These are phyloP conservation scores for Hirsutella thompsonii DNA, from an alignment of 2,329 filamentous ascomycete species.

Conservation along the genomic window DNA sequence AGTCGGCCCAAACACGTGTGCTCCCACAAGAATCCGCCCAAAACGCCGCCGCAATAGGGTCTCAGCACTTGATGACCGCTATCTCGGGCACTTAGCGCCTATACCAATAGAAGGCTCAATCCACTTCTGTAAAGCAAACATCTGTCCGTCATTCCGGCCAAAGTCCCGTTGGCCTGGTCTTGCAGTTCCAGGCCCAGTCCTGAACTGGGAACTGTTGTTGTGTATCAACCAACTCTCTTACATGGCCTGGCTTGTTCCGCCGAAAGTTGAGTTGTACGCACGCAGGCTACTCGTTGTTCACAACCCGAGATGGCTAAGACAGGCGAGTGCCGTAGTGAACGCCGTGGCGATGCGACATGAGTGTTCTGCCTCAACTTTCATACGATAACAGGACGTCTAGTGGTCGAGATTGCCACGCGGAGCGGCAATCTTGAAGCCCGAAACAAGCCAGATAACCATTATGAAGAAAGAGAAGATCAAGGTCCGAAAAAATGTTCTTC, in stretches of 20 bases:
- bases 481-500: conserved; percentile 28
- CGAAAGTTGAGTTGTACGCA: too few species aligned
- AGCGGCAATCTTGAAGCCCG: conserved; percentile 17
- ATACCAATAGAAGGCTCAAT: not conserved
- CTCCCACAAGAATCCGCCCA: not conserved
- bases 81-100: conserved; percentile 1
- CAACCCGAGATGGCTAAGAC: too few species aligned
- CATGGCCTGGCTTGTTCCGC: not conserved
- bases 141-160: not conserved
- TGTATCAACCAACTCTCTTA: not conserved
- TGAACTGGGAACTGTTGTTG: not conserved
- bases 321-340: too few species aligned
- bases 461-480: conserved; percentile 29
- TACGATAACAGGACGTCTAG: too few species aligned
- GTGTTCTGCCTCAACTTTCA: too few species aligned
- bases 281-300: too few species aligned
- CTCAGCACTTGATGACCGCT: conserved; percentile 6
- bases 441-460: conserved; percentile 28
- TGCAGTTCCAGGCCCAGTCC: not conserved
- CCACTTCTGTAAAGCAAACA: not conserved
- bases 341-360: too few species aligned
- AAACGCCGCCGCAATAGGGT: conserved; percentile 6
- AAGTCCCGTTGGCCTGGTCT: not conserved
- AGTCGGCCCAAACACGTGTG: not conserved
- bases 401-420: not conserved